Conservation (phyloP, 2,329 filamentous ascomycete species). For the Botrytis aclada region DNA sequence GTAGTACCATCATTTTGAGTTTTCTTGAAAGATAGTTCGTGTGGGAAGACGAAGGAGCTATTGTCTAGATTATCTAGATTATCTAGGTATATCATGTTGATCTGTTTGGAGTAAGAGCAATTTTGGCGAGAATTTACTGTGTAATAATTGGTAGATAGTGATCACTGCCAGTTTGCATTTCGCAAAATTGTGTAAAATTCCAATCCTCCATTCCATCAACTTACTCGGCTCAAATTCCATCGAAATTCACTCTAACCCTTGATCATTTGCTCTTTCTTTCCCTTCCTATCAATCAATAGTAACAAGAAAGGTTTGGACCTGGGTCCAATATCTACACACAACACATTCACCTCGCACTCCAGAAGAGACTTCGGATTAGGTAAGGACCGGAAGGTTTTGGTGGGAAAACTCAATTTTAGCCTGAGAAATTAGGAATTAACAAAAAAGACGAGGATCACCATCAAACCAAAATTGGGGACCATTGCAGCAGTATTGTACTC, state of each 20-base stretch:
- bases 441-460: slow-evolving; percentile 1
- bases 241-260: not conserved
- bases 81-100: not conserved
- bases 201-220: not conserved
- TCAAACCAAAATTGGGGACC: not conserved
- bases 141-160: not conserved
- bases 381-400: not conserved
- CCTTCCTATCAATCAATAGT: too few relatives aligned
- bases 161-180: not conserved
- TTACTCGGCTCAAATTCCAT: not conserved
- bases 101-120: not conserved
- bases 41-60: not conserved
- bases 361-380: not conserved
- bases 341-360: not conserved
- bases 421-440: slow-evolving; percentile 2
- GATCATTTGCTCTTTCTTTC: not conserved
- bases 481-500: slow-evolving; percentile 5
- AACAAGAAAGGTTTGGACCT: not conserved
- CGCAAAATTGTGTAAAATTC: not conserved
- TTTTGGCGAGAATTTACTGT: not conserved
- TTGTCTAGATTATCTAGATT: not conserved
- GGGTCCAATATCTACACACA: not conserved
- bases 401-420: not conserved
- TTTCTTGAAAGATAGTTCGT: not conserved
- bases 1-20: not conserved